These are phyloP conservation scores for Neltuma alba DNA, from an alignment of 306 rosid genomes.

Conservation along the genomic window DNA sequence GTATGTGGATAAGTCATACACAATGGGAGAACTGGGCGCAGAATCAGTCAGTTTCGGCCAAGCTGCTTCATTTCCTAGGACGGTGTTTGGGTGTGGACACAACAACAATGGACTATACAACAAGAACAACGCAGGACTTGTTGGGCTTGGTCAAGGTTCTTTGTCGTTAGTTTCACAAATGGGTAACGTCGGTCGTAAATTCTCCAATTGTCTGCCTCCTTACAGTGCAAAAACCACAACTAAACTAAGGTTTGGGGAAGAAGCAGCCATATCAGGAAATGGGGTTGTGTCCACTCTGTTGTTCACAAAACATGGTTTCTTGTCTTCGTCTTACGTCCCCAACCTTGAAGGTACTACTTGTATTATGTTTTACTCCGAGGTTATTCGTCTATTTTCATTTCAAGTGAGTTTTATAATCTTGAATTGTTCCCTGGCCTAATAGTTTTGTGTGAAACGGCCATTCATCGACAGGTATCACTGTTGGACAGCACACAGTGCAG, in stretches of 20 bases:
- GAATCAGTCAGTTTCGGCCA: constrained; percentile 21
- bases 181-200: neutral
- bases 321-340: neutral
- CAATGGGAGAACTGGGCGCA: neutral
- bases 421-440: neutral
- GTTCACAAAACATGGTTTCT: neutral
- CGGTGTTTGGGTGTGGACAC: neutral
- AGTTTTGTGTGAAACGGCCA: neutral
- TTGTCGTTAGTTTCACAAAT: neutral
- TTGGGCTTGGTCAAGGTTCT: neutral
- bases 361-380: neutral
- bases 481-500: neutral
- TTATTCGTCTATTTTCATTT: no score
- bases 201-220: neutral
- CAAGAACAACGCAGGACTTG: neutral
- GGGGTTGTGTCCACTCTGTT: neutral
- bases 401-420: neutral
- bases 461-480: neutral
- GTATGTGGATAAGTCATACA: constrained; percentile 24
- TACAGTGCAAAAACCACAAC: neutral
- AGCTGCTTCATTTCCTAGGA: neutral
- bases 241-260: neutral
- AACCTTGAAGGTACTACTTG: no score
- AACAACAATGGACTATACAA: neutral
- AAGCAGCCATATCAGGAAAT: neutral